Evolutionary conservation across 176 grass and related monocot species (phyloP), one percentile per base, ranked within the genome.

Genomic region (Rhynchospora pubera): DNA sequence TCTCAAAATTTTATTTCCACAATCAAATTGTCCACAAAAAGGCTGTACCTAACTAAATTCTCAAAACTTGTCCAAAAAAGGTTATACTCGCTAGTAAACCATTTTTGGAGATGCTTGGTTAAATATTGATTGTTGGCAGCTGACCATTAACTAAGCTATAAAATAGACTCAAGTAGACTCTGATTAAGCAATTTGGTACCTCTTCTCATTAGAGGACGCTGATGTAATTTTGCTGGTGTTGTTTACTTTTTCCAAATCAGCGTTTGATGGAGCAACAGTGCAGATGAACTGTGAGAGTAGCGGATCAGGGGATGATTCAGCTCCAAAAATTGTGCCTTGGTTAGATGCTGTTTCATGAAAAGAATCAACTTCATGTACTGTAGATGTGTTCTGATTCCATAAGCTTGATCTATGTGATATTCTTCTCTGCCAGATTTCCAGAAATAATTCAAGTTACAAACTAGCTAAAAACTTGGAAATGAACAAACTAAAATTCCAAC

Each of bases 211-310:
- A 39, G 71, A 65, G 79, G 65, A 22, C 62, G 73, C 26, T 5
- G 65, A 24, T n/a, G 15, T 53, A 47, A 9, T 22, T 53, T 14
- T 46, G 10, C 8, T 82, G 23, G 83, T 21, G 18, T 50, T 24
- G 13, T 78, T 65, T 16, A 2, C 51, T 4, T 64, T 42, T 32
- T 5, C 6, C 0, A 21, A 57, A 11, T 79, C 58, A 0, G 7
- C 0, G 9, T 81, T 51, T 5, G 58, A 14, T 16, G 79, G 61
- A 57, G 57, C 11, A 2, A 21, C 42, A 63, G 45, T 85, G 70
- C 91, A 93, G 57, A 97, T 84, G 62, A 97, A 97, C 12, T 87
- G 89, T 48, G 83, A 97, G 80, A 97, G 87, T 34, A 93, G 77
- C 4, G 91, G 93, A 76, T 97, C 93, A 80, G 93, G 85, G 11